These are phyloP conservation scores for Davidsoniella australis DNA, from an alignment of 2,329 filamentous ascomycete species.

Conservation along the genomic window DNA sequence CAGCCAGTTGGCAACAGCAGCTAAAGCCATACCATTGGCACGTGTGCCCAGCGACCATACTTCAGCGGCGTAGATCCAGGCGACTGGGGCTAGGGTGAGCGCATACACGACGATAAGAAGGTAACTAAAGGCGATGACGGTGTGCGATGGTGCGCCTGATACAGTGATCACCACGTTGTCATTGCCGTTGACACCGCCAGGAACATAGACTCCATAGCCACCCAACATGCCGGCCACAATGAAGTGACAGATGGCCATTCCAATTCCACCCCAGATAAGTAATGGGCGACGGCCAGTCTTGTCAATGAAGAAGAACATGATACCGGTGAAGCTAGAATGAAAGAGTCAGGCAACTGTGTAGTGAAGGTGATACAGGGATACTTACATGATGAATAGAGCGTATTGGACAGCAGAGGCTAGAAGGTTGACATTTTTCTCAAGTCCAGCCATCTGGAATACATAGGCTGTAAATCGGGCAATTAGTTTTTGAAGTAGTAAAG, in stretches of 20 bases:
- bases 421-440: conserved; percentile 29
- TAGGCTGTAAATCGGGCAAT: conserved; percentile 15
- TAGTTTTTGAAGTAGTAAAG: not conserved
- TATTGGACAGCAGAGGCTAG: conserved; percentile 40
- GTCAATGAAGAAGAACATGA: conserved; percentile 33
- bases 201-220: conserved; percentile 25
- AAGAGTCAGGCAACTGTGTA: conserved; percentile 28
- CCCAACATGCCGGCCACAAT: conserved; percentile 36
- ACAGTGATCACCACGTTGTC: conserved; percentile 29
- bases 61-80: conserved; percentile 50
- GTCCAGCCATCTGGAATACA: conserved; percentile 25
- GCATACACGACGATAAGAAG: conserved; percentile 47
- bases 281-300: conserved; percentile 43
- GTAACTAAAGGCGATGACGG: conserved; percentile 49
- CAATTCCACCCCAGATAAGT: conserved; percentile 45
- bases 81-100: conserved; percentile 44
- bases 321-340: conserved; percentile 18
- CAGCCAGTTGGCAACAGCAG: conserved; percentile 30
- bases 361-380: not conserved
- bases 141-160: conserved; percentile 34
- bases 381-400: conserved; percentile 21
- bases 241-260: conserved; percentile 46
- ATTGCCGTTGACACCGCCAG: conserved; percentile 29
- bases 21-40: conserved; percentile 40
- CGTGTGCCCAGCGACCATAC: conserved; percentile 45